Conservation (phyloP, 495 filamentous ascomycete genomes). For the Neurospora intermedia region DNA sequence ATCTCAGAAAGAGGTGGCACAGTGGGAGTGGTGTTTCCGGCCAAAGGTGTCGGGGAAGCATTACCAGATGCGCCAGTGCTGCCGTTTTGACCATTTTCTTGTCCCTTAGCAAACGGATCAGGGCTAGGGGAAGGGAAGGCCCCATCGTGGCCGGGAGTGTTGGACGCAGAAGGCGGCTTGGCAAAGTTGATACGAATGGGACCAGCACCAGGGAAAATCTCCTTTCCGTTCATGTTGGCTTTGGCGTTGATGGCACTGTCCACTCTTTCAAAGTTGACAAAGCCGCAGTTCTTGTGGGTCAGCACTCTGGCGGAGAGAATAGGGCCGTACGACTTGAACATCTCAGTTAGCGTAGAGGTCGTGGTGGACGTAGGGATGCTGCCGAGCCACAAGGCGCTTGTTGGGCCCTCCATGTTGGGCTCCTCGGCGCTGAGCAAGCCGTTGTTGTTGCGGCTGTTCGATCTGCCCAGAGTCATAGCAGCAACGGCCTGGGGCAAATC, state of each 20-base stretch:
- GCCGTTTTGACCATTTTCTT: conserved; percentile 31
- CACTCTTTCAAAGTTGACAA: conserved; percentile 89
- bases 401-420: conserved; percentile 75
- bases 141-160: conserved; percentile 73
- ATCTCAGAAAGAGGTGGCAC: conserved; percentile 66
- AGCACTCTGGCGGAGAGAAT: conserved; percentile 89
- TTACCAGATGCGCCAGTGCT: conserved; percentile 36
- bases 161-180: conserved; percentile 81
- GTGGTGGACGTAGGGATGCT: conserved; percentile 98
- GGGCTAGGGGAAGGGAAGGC: conserved; percentile 90
- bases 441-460: conserved; percentile 48
- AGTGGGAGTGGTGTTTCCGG: conserved; percentile 44
- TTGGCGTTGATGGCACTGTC: conserved; percentile 87
- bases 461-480: conserved; percentile 59
- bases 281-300: conserved; percentile 98
- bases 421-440: conserved; percentile 54
- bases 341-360: conserved; percentile 80
- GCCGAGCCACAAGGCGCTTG: conserved; percentile 90
- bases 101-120: conserved; percentile 57
- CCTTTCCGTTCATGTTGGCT: conserved; percentile 80
- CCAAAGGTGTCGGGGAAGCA: conserved; percentile 24
- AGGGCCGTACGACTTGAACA: conserved; percentile 82
- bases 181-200: conserved; percentile 94
- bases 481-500: conserved; percentile 61
- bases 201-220: conserved; percentile 95